Percentiles rank a stretch among this genome's conserved stretches.
Evolutionary conservation across 345 rosid genomes (phyloP).

Genomic region (Cardiospermum halicacabum): DNA sequence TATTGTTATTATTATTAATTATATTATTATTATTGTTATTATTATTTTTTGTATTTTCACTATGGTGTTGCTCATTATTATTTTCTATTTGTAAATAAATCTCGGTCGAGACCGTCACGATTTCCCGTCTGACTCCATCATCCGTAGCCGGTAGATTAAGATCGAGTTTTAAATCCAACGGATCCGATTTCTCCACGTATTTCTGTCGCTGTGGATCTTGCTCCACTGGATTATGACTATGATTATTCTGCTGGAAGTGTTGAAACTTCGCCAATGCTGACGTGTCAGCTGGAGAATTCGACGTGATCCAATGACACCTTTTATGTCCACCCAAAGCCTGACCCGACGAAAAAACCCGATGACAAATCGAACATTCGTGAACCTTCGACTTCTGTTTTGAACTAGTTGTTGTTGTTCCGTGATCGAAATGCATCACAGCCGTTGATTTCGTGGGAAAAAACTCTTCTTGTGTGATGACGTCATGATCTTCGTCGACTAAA

Average conservation of each 20-base stretch:
- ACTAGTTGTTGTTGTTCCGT: slow-evolving; percentile 26
- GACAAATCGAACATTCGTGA: slow-evolving; percentile 93
- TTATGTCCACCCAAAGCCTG: slow-evolving; percentile 98
- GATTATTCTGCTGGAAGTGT: slow-evolving; percentile 50
- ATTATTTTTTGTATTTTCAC: slow-evolving; percentile 10
- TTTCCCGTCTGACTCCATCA: slow-evolving; percentile 8
- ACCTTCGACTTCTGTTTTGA: slow-evolving; percentile 66
- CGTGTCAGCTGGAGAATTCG: slow-evolving; percentile 51
- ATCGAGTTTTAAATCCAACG: slow-evolving; percentile 53
- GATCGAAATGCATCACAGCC: slow-evolving; percentile 31
- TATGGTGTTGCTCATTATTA: slow-evolving; percentile 12
- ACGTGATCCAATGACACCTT: slow-evolving; percentile 96
- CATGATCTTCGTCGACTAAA: slow-evolving; percentile 35
- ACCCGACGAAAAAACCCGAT: slow-evolving; percentile 84
- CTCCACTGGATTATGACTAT: too few species aligned
- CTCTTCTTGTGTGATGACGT: slow-evolving; percentile 47
- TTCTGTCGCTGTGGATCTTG: slow-evolving; percentile 44
- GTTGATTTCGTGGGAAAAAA: slow-evolving; percentile 34
- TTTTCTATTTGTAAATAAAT: slow-evolving; percentile 32
- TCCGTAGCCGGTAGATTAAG: slow-evolving; percentile 62
- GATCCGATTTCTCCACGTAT: slow-evolving; percentile 30
- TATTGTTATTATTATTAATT: slow-evolving; percentile 7
- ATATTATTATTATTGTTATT: slow-evolving; percentile 10
- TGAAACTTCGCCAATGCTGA: slow-evolving; percentile 49
- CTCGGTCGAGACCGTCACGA: slow-evolving; percentile 27